Conservation (phyloP, 352 stramenopile species). For the Chrysophaeum taylorii region DNA sequence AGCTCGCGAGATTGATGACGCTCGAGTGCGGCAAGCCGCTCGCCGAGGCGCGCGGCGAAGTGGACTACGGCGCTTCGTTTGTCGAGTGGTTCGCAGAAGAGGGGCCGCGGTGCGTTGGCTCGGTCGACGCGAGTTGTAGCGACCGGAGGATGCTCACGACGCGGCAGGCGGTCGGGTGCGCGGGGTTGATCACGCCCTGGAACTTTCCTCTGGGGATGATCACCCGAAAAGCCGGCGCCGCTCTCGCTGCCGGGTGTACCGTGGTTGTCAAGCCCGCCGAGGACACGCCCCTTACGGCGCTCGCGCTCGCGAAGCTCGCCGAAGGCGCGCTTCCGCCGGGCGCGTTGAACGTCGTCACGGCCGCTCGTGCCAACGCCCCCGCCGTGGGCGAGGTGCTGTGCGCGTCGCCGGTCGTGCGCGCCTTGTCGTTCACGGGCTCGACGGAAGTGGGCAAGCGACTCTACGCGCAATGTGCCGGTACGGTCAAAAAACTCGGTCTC, state of each 20-base stretch:
- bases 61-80: slow-evolving; percentile 79
- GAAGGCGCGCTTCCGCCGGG: slow-evolving; percentile 61
- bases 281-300: slow-evolving; percentile 84
- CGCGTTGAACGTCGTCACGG: slow-evolving; percentile 72
- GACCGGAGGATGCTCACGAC: slow-evolving; percentile 45
- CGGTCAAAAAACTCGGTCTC: slow-evolving; percentile 61
- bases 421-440: slow-evolving; percentile 76
- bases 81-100: slow-evolving; percentile 93
- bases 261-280: slow-evolving; percentile 89
- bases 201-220: slow-evolving; percentile 98
- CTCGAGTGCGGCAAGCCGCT: slow-evolving; percentile 92
- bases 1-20: slow-evolving; percentile 69
- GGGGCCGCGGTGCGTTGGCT: slow-evolving; percentile 68
- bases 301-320: slow-evolving; percentile 77
- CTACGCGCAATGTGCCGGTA: slow-evolving; percentile 43
- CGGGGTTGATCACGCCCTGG: slow-evolving; percentile 88
- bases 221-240: slow-evolving; percentile 83
- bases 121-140: slow-evolving; percentile 38
- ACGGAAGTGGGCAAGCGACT: slow-evolving; percentile 68
- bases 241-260: slow-evolving; percentile 79
- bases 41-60: slow-evolving; percentile 78
- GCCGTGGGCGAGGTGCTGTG: slow-evolving; percentile 64
- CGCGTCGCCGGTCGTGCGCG: slow-evolving; percentile 49
- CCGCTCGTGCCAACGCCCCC: slow-evolving; percentile 47
- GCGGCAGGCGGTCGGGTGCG: slow-evolving; percentile 84